Percentiles rank a stretch among this genome's conserved stretches.
Conservation (phyloP, 2,329 filamentous ascomycete genomes). For the Aspergillus nomiae region DNA sequence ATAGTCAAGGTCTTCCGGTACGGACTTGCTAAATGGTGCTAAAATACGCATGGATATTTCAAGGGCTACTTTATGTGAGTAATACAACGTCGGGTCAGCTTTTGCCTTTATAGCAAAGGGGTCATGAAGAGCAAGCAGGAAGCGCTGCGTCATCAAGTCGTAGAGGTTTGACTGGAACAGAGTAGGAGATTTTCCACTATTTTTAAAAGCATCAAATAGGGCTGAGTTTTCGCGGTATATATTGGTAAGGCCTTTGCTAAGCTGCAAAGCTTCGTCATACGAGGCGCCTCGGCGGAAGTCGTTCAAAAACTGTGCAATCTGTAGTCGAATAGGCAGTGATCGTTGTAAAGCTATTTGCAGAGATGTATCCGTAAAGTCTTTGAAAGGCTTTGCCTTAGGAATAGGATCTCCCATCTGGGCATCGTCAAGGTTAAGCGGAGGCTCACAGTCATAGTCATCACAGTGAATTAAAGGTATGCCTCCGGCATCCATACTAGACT, state of each 20-base stretch:
- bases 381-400: background rate
- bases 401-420: background rate
- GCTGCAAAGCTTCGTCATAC: background rate
- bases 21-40: background rate
- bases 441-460: slow-evolving; percentile 20
- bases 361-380: background rate
- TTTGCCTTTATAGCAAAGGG: slow-evolving; percentile 9
- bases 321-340: background rate
- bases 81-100: slow-evolving; percentile 1
- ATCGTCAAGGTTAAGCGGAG: slow-evolving; percentile 6
- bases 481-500: slow-evolving; percentile 25
- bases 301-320: background rate
- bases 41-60: background rate
- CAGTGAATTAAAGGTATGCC: slow-evolving; percentile 18
- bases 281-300: background rate
- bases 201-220: background rate
- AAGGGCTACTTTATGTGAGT: slow-evolving; percentile 3
- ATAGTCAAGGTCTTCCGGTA: background rate
- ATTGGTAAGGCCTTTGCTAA: background rate
- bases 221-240: background rate
- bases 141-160: slow-evolving; percentile 10
- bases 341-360: background rate
- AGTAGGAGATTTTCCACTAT: background rate
- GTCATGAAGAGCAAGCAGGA: slow-evolving; percentile 10
- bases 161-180: slow-evolving; percentile 9